phyloP scores from a whole-genome alignment of 2,329 filamentous ascomycete genomes.

The Scedosporium apiospermum region DNA sequence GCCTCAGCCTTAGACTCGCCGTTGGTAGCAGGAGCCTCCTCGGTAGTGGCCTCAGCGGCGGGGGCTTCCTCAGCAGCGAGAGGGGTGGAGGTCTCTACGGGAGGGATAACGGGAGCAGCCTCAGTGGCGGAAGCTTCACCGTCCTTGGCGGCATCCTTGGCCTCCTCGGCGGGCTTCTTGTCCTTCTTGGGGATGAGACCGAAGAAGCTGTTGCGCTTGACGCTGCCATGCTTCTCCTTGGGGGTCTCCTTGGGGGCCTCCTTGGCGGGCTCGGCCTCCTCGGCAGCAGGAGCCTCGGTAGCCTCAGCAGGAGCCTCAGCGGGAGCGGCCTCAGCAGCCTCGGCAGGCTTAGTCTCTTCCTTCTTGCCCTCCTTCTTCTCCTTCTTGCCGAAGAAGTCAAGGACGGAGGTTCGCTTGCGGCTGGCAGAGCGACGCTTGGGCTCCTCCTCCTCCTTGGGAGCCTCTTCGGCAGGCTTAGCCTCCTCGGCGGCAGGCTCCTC shows the following conservation, averaged over 20 bases:
- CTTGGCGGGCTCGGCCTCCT: conserved; percentile 23
- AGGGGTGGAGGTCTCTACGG: conserved; percentile 47
- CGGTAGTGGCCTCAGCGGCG: conserved; percentile 24
- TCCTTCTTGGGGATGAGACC: conserved; percentile 44
- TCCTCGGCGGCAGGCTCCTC: conserved; percentile 25
- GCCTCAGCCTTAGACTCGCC: conserved; percentile 51
- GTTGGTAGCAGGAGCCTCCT: conserved; percentile 33
- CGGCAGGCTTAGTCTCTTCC: conserved; percentile 13
- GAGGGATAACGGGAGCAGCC: conserved; percentile 48
- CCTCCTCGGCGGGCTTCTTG: conserved; percentile 39
- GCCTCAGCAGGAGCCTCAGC: conserved; percentile 13
- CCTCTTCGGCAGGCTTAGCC: conserved; percentile 26
- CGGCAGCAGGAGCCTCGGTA: conserved; percentile 17
- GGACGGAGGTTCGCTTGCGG: conserved; percentile 57
- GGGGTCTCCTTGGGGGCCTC: conserved; percentile 31
- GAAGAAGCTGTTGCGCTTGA: conserved; percentile 50
- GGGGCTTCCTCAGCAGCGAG: conserved; percentile 42
- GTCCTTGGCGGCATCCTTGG: conserved; percentile 29
- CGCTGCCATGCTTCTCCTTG: conserved; percentile 38
- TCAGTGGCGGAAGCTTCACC: conserved; percentile 30
- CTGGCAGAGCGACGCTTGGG: conserved; percentile 54
- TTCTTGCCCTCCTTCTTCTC: conserved; percentile 26
- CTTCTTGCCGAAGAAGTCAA: conserved; percentile 49
- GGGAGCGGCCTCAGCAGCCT: background rate
- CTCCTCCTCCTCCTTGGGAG: conserved; percentile 37